Conservation (phyloP, 1,139 yeast species). For the Scheffersomyces cryptocercus region DNA sequence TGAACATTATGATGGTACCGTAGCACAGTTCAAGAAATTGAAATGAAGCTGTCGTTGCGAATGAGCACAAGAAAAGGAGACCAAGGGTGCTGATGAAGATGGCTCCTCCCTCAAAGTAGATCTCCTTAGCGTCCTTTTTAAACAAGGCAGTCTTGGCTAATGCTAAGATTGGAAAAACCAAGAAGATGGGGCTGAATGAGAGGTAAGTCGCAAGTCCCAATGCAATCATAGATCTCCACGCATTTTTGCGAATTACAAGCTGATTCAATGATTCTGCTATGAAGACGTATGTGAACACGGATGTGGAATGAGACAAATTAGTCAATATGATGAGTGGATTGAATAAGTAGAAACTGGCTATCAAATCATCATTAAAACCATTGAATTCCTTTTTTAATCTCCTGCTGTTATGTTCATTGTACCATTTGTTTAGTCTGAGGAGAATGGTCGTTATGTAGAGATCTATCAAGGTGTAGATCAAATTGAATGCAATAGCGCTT, state of each 20-base stretch:
- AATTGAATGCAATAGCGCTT: constrained; percentile 22
- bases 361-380: constrained; percentile 41
- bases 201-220: constrained; percentile 68
- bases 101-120: constrained; percentile 25
- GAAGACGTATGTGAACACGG: constrained; percentile 58
- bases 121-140: constrained; percentile 7
- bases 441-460: constrained; percentile 41
- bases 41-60: constrained; percentile 32
- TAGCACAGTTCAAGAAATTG: constrained; percentile 63
- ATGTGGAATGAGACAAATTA: constrained; percentile 69
- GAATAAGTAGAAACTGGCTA: constrained; percentile 66
- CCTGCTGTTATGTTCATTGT: constrained; percentile 29
- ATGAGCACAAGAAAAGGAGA: constrained; percentile 37
- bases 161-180: constrained; percentile 56
- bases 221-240: constrained; percentile 48
- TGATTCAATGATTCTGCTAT: constrained; percentile 53
- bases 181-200: constrained; percentile 59
- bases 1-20: constrained; percentile 59
- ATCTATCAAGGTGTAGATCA: constrained; percentile 44
- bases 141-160: constrained; percentile 27
- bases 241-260: constrained; percentile 41
- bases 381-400: constrained; percentile 14
- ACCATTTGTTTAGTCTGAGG: constrained; percentile 43
- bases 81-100: constrained; percentile 27
- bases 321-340: constrained; percentile 79